phyloP scores from a whole-genome alignment of 305 asterid species.

The Fraxinus platypoda region DNA sequence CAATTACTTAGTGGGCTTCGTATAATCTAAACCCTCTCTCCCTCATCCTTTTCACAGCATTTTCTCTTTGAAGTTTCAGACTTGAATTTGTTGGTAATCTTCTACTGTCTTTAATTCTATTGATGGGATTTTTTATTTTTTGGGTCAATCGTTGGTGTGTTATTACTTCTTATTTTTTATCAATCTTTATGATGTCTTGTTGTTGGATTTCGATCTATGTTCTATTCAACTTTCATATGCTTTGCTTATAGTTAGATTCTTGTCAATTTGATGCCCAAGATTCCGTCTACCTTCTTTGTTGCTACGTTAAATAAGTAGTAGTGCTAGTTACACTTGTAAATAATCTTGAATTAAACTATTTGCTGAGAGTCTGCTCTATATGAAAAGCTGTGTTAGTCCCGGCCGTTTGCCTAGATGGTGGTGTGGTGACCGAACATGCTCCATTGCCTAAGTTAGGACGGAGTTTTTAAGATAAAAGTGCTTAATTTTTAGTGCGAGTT shows the following conservation, averaged over 20 bases:
- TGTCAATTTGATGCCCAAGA: neutral
- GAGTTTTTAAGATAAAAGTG: neutral
- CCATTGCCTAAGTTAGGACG: neutral
- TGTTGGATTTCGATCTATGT: neutral
- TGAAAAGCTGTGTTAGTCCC: neutral
- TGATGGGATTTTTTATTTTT: neutral
- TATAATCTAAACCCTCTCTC: neutral
- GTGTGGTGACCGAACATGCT: neutral
- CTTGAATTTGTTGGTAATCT: conserved; percentile 20
- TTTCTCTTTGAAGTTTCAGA: conserved; percentile 16
- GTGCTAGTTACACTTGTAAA: neutral
- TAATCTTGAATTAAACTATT: neutral
- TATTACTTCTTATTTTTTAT: neutral
- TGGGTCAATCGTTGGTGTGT: neutral
- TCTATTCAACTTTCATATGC: neutral
- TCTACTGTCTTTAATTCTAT: conserved; percentile 8
- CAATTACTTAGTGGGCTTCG: neutral
- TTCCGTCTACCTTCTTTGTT: neutral
- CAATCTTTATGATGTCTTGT: neutral
- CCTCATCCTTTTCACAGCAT: neutral
- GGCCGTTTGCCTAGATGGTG: neutral
- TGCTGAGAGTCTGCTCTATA: neutral
- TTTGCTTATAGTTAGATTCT: conserved; percentile 6
- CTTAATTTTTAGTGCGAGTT: neutral
- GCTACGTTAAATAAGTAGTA: neutral